phyloP scores from a whole-genome alignment of 2,329 filamentous ascomycete species.

The Phoma sp. region DNA sequence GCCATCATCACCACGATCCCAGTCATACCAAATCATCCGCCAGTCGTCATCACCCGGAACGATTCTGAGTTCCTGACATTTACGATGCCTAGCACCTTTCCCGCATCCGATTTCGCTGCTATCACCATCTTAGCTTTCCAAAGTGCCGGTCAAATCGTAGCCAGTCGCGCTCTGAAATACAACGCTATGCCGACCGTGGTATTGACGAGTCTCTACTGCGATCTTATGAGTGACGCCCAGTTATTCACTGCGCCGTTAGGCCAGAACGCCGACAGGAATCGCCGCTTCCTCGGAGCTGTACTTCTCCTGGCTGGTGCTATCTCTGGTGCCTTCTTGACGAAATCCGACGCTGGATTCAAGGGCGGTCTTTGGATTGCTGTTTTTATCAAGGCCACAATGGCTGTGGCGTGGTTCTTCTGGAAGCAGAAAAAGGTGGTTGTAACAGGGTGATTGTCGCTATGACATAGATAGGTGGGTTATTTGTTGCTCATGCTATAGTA shows the following conservation, averaged over 20 bases:
- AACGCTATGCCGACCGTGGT: slow-evolving; percentile 63
- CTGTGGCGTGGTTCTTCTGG: slow-evolving; percentile 14
- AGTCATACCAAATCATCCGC: slow-evolving; percentile 30
- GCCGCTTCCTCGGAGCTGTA: slow-evolving; percentile 55
- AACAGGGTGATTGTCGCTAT: not conserved
- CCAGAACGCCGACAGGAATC: slow-evolving; percentile 58
- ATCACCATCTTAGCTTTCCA: slow-evolving; percentile 59
- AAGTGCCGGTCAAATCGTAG: slow-evolving; percentile 61
- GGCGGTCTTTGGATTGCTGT: slow-evolving; percentile 23
- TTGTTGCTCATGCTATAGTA: not conserved
- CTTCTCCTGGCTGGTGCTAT: slow-evolving; percentile 58
- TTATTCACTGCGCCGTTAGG: slow-evolving; percentile 51
- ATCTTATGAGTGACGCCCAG: slow-evolving; percentile 59
- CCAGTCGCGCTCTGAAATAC: slow-evolving; percentile 57
- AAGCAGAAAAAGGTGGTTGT: slow-evolving; percentile 6
- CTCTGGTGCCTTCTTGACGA: slow-evolving; percentile 57
- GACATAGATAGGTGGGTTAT: not conserved
- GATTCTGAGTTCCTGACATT: slow-evolving; percentile 45
- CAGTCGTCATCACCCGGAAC: slow-evolving; percentile 48
- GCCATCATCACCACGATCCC: slow-evolving; percentile 58
- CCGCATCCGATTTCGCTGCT: slow-evolving; percentile 49
- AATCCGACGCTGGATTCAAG: slow-evolving; percentile 29
- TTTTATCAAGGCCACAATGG: slow-evolving; percentile 7
- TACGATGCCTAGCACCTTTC: slow-evolving; percentile 31
- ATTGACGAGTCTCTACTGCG: slow-evolving; percentile 62